Percentiles rank a stretch among this genome's conserved stretches.
phyloP scores from a whole-genome alignment of 495 filamentous ascomycete species.

The Endocarpon pusillum region DNA sequence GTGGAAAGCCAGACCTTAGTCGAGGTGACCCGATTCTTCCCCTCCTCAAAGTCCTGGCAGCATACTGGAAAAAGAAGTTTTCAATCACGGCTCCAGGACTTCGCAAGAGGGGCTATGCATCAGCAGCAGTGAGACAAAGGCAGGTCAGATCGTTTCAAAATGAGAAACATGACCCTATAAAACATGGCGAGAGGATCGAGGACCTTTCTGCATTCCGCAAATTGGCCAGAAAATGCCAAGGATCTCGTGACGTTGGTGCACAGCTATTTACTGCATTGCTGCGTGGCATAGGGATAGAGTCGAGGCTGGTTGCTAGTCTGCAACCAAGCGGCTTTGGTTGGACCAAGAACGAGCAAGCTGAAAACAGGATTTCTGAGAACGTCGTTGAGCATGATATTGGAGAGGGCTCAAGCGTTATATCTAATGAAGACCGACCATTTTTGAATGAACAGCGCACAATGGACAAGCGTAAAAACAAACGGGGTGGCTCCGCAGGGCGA shows the following conservation, averaged over 20 bases:
- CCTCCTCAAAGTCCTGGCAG: conserved; percentile 55
- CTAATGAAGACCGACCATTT: conserved; percentile 14
- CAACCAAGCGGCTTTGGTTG: conserved; percentile 86
- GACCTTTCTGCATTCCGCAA: conserved; percentile 47
- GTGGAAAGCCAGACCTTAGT: conserved; percentile 54
- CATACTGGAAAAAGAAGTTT: conserved; percentile 83
- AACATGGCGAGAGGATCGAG: conserved; percentile 58
- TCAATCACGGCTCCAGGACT: conserved; percentile 58
- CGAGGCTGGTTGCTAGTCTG: conserved; percentile 63
- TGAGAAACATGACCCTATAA: conserved; percentile 39
- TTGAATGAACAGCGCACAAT: conserved; percentile 18
- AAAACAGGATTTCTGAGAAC: background rate
- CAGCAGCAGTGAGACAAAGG: conserved; percentile 45
- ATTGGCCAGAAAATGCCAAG: conserved; percentile 51
- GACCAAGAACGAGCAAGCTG: conserved; percentile 52
- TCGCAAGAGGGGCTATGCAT: conserved; percentile 79
- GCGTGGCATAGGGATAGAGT: conserved; percentile 66
- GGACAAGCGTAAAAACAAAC: conserved; percentile 4
- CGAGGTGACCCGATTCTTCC: conserved; percentile 66
- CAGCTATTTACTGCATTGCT: conserved; percentile 83
- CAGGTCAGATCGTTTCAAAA: conserved; percentile 43
- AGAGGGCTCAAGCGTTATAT: background rate
- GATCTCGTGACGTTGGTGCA: conserved; percentile 73
- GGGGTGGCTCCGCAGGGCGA: conserved; percentile 3
- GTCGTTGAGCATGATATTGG: background rate